Base-by-base conservation (phyloP, 2,329 filamentous ascomycete species). In the Pleurostoma richardsiae region DNA sequence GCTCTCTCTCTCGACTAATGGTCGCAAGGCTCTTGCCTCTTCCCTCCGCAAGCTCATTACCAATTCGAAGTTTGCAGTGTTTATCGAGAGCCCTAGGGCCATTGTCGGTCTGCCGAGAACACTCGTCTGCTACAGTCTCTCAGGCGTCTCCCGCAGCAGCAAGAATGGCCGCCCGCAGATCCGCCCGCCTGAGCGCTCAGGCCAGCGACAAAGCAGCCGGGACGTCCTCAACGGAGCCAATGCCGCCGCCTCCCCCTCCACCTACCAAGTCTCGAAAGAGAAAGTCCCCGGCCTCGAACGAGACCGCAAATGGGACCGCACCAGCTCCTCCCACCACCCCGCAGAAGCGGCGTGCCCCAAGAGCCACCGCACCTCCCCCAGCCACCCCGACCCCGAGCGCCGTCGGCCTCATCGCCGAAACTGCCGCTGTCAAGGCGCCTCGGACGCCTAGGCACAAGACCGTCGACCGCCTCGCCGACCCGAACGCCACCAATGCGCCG, bases 401-500 rank as follows among this genome's bases (percentile, higher is more conserved):
- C 40, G 68, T 65, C 10, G 63, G 61, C 29, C 62, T 73, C 43
- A 70, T 74, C 7, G 62, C 63, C 36, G 62, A 67, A 40, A 54
- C 64, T 6, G 54, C 50, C 30, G 45, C 42, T 39, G 28, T 31
- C 33, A 19, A 49, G 10, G 36, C 43, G 11, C 40, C 40, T 10
- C 57, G 56, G 26, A 60, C 55, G 30, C 59, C 57, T 10, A 61
- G 69, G 46, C 68, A 70, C 40, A 68, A 60, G 30, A 63, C 69
- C 27, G 66, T 77, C 33, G 65, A 72, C 44, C 77, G 84, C 28
- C 75, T 85, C 2, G 84, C 82, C 10, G 73, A 83, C 52, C 81
- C 85, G 0, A 77, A 77, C 53, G 67, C 71, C 10, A 86, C 85
- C 40, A 89, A 90, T 60, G 86, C 85, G 1, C 75, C 80, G 1